Evolutionary conservation across 1,284 basidiomycete species (phyloP).

Genomic region (Pholiota adiposa): DNA sequence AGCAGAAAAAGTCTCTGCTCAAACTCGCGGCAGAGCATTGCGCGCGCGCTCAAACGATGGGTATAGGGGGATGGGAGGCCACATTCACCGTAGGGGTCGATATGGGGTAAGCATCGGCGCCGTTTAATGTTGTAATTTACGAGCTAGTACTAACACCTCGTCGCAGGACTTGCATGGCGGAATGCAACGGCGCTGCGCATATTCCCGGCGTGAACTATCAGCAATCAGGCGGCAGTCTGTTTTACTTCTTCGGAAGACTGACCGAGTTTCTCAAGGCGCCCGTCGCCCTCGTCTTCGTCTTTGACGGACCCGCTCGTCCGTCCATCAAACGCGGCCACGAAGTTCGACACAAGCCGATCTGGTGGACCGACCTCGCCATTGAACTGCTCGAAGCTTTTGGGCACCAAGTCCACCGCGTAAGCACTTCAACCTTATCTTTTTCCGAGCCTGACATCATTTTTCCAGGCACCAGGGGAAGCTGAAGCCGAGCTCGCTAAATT

Average conservation of each 20-base stretch:
- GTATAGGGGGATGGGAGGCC: neutral
- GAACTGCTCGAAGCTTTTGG: neutral
- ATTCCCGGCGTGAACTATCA: neutral
- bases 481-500: slow-evolving; percentile 24
- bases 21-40: neutral
- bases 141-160: too few species aligned
- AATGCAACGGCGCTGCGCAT: neutral
- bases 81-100: neutral
- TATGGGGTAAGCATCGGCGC: neutral
- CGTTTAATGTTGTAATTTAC: too few species aligned
- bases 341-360: neutral
- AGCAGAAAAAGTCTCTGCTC: neutral
- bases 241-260: neutral
- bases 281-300: neutral
- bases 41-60: neutral
- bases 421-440: neutral
- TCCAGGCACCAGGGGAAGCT: slow-evolving; percentile 22
- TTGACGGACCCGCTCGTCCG: neutral
- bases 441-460: neutral
- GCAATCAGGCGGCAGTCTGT: neutral
- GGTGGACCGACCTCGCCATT: neutral
- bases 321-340: slow-evolving; percentile 1
- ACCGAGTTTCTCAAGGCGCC: neutral
- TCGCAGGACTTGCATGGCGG: neutral
- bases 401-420: neutral